Evolutionary conservation across 108 stramenopile genomes (phyloP).

Genomic region (Nannochloropsis gaditana): DNA sequence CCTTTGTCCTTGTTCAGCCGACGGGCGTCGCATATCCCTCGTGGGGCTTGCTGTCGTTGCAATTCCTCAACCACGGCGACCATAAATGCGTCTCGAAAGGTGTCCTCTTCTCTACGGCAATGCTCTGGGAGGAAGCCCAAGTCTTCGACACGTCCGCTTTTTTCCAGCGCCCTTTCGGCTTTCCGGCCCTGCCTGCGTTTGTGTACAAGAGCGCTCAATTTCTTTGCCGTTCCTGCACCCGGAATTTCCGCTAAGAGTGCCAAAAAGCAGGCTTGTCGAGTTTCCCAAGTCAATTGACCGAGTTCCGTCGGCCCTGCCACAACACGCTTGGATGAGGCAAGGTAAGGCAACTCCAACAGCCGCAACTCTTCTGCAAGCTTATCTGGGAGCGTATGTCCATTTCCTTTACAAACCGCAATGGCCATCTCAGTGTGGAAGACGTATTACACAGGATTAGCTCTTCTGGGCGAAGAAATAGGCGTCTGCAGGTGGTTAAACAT

Average conservation of each 20-base stretch:
- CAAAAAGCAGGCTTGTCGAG: background rate
- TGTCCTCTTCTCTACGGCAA: background rate
- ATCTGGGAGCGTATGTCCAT: background rate
- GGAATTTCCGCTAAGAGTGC: background rate
- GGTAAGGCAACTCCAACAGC: constrained; percentile 8
- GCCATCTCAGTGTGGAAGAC: background rate
- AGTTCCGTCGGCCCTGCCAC: constrained; percentile 16
- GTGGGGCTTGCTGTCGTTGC: background rate
- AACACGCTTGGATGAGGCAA: background rate
- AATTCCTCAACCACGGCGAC: background rate
- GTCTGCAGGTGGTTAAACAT: too few relatives aligned
- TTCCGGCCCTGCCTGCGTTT: background rate
- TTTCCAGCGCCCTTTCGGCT: constrained; percentile 2
- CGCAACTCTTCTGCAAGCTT: constrained; percentile 1
- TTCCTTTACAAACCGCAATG: background rate
- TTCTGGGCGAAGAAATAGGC: too few relatives aligned
- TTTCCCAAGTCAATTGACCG: background rate
- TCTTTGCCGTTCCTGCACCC: background rate
- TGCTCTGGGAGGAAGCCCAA: background rate
- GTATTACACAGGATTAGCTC: too few relatives aligned
- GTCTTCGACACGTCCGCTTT: constrained; percentile 7
- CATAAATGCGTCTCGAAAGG: background rate
- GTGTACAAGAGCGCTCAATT: background rate
- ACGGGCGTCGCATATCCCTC: background rate
- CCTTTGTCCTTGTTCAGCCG: background rate